phyloP scores from a whole-genome alignment of 2,329 filamentous ascomycete genomes.

The Phaeosphaeria sp. region DNA sequence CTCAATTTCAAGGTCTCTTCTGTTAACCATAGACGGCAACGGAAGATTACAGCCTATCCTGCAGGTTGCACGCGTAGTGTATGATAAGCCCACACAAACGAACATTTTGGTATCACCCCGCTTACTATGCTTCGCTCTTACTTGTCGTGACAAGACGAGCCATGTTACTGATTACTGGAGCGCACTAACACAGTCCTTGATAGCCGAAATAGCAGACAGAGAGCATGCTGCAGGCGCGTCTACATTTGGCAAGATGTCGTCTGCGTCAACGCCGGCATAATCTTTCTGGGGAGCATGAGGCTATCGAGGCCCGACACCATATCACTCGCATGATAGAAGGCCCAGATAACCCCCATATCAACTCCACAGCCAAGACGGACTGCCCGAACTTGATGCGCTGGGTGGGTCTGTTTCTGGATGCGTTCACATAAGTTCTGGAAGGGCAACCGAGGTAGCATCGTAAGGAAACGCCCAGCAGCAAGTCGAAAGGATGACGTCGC shows the following conservation, averaged over 20 bases:
- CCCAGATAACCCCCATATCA: conserved; percentile 18
- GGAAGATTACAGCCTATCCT: conserved; percentile 5
- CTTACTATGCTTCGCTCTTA: not conserved
- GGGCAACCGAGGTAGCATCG: not conserved
- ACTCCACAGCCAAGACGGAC: conserved; percentile 15
- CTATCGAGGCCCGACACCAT: conserved; percentile 14
- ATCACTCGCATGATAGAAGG: conserved; percentile 20
- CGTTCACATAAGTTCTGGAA: not conserved
- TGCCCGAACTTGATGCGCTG: conserved; percentile 4
- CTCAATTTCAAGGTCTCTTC: conserved; percentile 1
- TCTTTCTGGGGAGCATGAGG: conserved; percentile 4
- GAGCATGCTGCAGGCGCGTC: conserved; percentile 1
- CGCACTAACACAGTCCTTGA: not conserved
- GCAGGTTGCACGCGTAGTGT: conserved; percentile 7
- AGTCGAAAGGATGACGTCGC: conserved; percentile 4
- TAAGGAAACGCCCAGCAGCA: not conserved
- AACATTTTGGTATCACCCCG: conserved; percentile 11
- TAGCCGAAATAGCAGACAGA: not conserved
- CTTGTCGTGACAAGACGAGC: not conserved
- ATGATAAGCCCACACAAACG: conserved; percentile 8
- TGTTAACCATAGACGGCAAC: conserved; percentile 13
- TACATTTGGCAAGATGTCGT: conserved; percentile 12
- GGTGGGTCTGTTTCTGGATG: not conserved
- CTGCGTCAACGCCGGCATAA: conserved; percentile 3
- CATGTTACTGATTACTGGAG: not conserved